phyloP scores from a whole-genome alignment of 306 rosid genomes.

The Prunus mira region DNA sequence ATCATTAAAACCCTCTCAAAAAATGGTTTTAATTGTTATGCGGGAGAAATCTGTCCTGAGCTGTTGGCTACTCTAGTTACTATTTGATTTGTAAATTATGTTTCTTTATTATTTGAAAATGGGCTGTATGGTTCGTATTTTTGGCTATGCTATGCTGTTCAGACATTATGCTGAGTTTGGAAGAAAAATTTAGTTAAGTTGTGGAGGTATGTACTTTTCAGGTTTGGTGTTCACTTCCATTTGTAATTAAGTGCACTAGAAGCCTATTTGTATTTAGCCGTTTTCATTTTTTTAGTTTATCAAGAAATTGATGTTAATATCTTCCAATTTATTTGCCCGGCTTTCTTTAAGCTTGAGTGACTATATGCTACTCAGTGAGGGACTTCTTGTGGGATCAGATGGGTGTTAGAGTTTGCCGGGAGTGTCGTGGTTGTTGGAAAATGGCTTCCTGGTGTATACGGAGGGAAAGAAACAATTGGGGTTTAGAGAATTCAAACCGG shows the following conservation, averaged over 20 bases:
- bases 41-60: background rate
- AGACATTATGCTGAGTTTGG: background rate
- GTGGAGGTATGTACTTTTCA: background rate
- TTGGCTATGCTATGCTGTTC: background rate
- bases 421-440: too few species aligned
- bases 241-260: background rate
- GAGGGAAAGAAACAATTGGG: background rate
- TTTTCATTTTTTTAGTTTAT: too few species aligned
- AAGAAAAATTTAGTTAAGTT: too few species aligned
- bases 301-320: too few species aligned
- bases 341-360: background rate
- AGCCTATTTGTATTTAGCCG: background rate
- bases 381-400: too few species aligned
- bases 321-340: background rate
- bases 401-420: too few species aligned
- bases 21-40: background rate
- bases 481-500: background rate
- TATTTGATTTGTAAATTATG: background rate
- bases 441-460: background rate
- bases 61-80: background rate
- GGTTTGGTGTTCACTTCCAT: background rate
- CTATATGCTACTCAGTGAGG: background rate
- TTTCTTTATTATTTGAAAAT: background rate
- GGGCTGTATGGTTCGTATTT: background rate
- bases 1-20: background rate